Percentiles rank a stretch among this genome's conserved stretches.
phyloP scores from a whole-genome alignment of 805 yeast genomes.

The Cyberlindnera subsufficiens region DNA sequence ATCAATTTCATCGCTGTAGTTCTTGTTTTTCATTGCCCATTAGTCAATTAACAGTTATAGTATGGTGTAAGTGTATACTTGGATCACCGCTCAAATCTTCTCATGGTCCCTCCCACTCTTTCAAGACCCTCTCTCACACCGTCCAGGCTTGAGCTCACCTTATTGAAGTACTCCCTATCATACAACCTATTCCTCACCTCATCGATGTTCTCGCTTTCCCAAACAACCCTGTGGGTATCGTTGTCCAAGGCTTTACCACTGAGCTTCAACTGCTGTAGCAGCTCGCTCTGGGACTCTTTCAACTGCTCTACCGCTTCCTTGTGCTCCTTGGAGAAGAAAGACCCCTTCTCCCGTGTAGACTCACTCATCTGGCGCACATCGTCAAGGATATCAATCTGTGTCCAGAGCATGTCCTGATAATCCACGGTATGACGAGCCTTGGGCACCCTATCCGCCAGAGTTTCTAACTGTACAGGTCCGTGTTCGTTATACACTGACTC shows the following conservation, averaged over 20 bases:
- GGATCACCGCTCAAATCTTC: conserved; percentile 1
- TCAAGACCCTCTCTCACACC: conserved; percentile 44
- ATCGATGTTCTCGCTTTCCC: conserved; percentile 25
- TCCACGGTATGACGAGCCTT: conserved; percentile 55
- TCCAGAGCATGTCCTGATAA: conserved; percentile 75
- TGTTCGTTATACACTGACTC: not conserved
- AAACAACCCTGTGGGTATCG: conserved; percentile 11
- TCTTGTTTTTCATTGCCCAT: no score
- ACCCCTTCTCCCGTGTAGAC: conserved; percentile 10
- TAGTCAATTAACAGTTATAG: no score
- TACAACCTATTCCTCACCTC: conserved; percentile 31
- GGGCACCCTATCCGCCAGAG: conserved; percentile 41
- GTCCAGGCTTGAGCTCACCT: conserved; percentile 43
- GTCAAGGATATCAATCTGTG: conserved; percentile 79
- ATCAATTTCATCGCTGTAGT: no score
- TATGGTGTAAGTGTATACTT: no score
- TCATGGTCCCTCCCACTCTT: conserved; percentile 42
- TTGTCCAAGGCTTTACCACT: conserved; percentile 9
- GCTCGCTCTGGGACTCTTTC: conserved; percentile 13
- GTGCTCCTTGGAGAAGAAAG: conserved; percentile 10
- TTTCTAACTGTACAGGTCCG: conserved; percentile 3
- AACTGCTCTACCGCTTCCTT: conserved; percentile 8
- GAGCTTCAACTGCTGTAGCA: conserved; percentile 17
- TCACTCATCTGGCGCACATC: conserved; percentile 50
- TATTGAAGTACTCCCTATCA: conserved; percentile 46